Evolutionary conservation across 1,284 basidiomycete genomes (phyloP).

Genomic region (Fereydounia khargensis): DNA sequence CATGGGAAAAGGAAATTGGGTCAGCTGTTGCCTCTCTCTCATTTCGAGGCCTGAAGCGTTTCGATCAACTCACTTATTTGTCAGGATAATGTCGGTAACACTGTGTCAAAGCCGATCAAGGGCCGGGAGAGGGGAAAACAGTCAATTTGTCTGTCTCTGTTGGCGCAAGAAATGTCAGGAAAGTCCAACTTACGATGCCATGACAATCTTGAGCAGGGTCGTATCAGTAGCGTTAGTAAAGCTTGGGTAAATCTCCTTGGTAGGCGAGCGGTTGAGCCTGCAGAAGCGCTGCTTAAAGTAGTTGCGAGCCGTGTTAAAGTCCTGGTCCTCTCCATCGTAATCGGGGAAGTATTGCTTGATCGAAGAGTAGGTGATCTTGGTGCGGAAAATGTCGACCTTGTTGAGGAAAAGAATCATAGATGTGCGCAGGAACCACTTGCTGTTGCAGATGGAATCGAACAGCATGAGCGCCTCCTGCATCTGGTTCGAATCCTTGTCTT

Average conservation of each 20-base stretch:
- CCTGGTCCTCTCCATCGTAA: slow-evolving; percentile 59
- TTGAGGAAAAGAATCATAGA: slow-evolving; percentile 75
- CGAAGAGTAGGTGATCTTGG: slow-evolving; percentile 76
- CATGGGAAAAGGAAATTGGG: neutral
- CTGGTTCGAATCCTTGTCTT: slow-evolving; percentile 89
- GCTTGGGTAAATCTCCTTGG: slow-evolving; percentile 83
- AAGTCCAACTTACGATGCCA: slow-evolving; percentile 61
- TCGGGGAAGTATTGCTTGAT: slow-evolving; percentile 71
- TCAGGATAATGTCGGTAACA: neutral
- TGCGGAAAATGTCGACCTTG: slow-evolving; percentile 72
- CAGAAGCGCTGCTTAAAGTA: slow-evolving; percentile 88
- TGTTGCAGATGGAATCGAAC: slow-evolving; percentile 95
- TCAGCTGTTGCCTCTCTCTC: neutral
- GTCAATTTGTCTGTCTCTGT: too few species aligned
- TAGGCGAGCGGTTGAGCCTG: slow-evolving; percentile 74
- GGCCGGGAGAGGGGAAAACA: neutral
- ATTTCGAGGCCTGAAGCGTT: neutral
- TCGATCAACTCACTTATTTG: neutral
- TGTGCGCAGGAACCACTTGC: slow-evolving; percentile 85
- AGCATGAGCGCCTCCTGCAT: slow-evolving; percentile 95
- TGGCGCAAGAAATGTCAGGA: neutral
- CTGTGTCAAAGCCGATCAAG: neutral
- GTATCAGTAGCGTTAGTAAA: slow-evolving; percentile 92
- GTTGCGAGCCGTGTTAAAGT: slow-evolving; percentile 73
- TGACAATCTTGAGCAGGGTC: slow-evolving; percentile 82